phyloP scores from a whole-genome alignment of 257 asterid genomes.

The Coffea canephora region DNA sequence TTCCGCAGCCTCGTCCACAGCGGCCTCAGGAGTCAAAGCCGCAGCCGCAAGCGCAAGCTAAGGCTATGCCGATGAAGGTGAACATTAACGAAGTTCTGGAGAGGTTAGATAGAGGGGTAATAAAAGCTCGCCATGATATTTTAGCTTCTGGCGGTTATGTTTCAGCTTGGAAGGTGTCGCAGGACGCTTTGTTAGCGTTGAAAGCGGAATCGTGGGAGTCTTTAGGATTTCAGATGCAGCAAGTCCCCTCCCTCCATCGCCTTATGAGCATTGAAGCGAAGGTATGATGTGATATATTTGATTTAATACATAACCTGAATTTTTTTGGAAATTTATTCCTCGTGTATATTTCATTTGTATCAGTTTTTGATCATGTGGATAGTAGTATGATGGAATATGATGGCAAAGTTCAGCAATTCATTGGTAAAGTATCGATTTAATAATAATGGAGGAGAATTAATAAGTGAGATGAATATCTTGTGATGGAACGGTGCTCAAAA shows the following conservation, averaged over 20 bases:
- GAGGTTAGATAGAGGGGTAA: slow-evolving; percentile 55
- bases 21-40: slow-evolving; percentile 20
- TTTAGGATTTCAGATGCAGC: slow-evolving; percentile 76
- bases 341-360: not conserved
- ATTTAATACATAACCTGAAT: too few species aligned
- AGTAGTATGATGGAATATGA: not conserved
- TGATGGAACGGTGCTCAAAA: too few species aligned
- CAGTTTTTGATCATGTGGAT: too few species aligned
- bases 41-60: slow-evolving; percentile 20
- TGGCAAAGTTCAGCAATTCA: not conserved
- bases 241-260: slow-evolving; percentile 64
- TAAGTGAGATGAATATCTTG: not conserved
- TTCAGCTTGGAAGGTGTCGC: slow-evolving; percentile 82
- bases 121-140: slow-evolving; percentile 48
- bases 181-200: slow-evolving; percentile 55
- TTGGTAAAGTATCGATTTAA: not conserved
- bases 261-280: slow-evolving; percentile 64
- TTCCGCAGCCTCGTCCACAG: slow-evolving; percentile 1
- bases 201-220: slow-evolving; percentile 80
- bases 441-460: too few species aligned
- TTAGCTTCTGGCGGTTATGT: slow-evolving; percentile 47
- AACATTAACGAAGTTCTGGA: slow-evolving; percentile 34
- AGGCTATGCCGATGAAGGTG: slow-evolving; percentile 15
- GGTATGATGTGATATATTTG: slow-evolving; percentile 30
- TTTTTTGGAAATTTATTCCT: not conserved